Conservation (phyloP, 192 early-diverging fungal genomes). For the Glomus cerebriforme region DNA sequence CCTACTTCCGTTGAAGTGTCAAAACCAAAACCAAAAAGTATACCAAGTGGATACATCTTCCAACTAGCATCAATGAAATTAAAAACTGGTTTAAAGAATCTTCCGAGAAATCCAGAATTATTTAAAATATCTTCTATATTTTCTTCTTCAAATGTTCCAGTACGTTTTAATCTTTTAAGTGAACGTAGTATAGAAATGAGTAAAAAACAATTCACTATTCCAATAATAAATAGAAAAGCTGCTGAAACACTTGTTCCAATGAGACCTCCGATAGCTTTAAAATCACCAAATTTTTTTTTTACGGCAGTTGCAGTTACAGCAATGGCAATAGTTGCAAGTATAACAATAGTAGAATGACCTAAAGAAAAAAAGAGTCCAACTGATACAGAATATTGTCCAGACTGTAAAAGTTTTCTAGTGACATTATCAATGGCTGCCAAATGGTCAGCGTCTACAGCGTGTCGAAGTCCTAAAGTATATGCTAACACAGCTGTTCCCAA, state of each 20-base stretch:
- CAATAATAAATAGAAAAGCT: conserved; percentile 63
- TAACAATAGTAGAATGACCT: conserved; percentile 73
- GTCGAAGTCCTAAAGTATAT: conserved; percentile 56
- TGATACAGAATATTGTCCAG: conserved; percentile 47
- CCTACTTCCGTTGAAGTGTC: conserved; percentile 73
- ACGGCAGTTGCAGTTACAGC: conserved; percentile 50
- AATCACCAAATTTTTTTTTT: conserved; percentile 44
- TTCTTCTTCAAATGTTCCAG: conserved; percentile 41
- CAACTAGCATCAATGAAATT: conserved; percentile 55
- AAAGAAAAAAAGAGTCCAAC: conserved; percentile 72
- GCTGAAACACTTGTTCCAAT: conserved; percentile 64
- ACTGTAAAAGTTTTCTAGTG: conserved; percentile 57
- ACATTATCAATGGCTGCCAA: conserved; percentile 77
- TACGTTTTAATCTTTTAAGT: conserved; percentile 36
- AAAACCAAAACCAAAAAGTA: conserved; percentile 71
- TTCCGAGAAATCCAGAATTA: conserved; percentile 43
- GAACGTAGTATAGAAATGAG: conserved; percentile 44
- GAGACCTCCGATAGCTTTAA: conserved; percentile 49
- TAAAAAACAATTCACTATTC: conserved; percentile 51
- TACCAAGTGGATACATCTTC: conserved; percentile 69
- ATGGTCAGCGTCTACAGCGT: conserved; percentile 69
- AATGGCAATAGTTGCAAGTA: conserved; percentile 49
- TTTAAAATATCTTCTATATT: conserved; percentile 43
- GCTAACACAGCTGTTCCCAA: conserved; percentile 49
- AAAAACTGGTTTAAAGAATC: conserved; percentile 54